These are phyloP conservation scores for Cordyceps militaris DNA, from an alignment of 2,329 filamentous ascomycete species.

Conservation along the genomic window DNA sequence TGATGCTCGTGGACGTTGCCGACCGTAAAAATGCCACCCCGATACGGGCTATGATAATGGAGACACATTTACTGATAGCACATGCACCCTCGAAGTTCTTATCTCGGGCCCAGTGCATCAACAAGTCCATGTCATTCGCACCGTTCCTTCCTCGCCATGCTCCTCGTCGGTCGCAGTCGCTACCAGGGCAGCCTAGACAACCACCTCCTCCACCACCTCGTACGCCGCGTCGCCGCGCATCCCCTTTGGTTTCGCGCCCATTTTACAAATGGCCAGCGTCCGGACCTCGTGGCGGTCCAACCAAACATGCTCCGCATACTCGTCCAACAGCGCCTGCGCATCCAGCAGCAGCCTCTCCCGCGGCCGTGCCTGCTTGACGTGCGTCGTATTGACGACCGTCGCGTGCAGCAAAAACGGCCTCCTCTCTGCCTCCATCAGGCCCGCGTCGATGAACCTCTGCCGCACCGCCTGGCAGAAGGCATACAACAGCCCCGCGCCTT, in stretches of 20 bases:
- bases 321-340: slow-evolving; percentile 46
- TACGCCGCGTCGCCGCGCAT: slow-evolving; percentile 45
- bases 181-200: slow-evolving; percentile 28
- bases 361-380: slow-evolving; percentile 48
- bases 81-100: no score
- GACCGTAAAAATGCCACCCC: no score
- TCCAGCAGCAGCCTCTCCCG: slow-evolving; percentile 43
- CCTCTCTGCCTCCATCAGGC: slow-evolving; percentile 48
- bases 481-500: slow-evolving; percentile 35
- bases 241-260: slow-evolving; percentile 68
- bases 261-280: slow-evolving; percentile 70
- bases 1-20: no score
- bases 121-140: no score
- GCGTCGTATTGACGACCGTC: slow-evolving; percentile 80
- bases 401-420: slow-evolving; percentile 70
- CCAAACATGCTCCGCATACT: slow-evolving; percentile 63
- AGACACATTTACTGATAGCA: no score
- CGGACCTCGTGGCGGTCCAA: slow-evolving; percentile 61
- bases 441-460: slow-evolving; percentile 45
- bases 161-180: no score
- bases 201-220: slow-evolving; percentile 45
- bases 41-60: no score
- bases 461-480: slow-evolving; percentile 52
- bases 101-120: no score
- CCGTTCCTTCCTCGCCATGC: no score